A percentile compares a stretch with the other conserved stretches of the same genome.
Conservation (phyloP, 805 yeast species). For the Zygoascus bituminiphila region DNA sequence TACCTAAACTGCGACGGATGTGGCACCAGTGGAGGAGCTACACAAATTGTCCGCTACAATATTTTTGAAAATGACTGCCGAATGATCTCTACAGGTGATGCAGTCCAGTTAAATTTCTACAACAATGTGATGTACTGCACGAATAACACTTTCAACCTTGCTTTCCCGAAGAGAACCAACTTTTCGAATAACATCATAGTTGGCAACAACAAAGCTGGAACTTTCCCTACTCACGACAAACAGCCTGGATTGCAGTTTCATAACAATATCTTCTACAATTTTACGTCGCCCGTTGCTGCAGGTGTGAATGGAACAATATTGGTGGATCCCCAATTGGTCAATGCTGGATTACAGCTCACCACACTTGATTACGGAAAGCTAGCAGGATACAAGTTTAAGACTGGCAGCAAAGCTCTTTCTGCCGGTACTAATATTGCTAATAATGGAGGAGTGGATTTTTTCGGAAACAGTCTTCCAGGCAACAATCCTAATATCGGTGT, state of each 20-base stretch:
- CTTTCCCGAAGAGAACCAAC: neutral
- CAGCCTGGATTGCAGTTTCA: neutral
- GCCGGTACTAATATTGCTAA: neutral
- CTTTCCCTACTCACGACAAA: neutral
- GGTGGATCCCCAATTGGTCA: neutral
- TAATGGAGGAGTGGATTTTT: conserved; percentile 3
- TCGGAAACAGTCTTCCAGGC: neutral
- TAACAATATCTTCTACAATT: conserved; percentile 1
- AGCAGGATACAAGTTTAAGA: neutral
- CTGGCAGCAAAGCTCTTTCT: neutral
- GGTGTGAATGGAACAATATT: neutral
- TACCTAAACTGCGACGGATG: conserved; percentile 6
- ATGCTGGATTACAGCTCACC: neutral
- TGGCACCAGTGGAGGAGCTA: neutral
- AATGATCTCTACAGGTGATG: conserved; percentile 2
- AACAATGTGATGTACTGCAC: conserved; percentile 6
- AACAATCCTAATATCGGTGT: conserved; percentile 3
- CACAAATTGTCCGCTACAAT: conserved; percentile 3
- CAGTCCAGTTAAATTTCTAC: conserved; percentile 2
- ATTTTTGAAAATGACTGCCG: conserved; percentile 5
- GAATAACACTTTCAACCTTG: neutral
- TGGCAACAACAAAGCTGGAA: neutral
- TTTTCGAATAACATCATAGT: conserved; percentile 2
- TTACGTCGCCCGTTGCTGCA: neutral
- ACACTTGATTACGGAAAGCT: neutral